These are phyloP conservation scores for Smittium culicis DNA, from an alignment of 371 early-diverging fungal genomes.

Conservation along the genomic window DNA sequence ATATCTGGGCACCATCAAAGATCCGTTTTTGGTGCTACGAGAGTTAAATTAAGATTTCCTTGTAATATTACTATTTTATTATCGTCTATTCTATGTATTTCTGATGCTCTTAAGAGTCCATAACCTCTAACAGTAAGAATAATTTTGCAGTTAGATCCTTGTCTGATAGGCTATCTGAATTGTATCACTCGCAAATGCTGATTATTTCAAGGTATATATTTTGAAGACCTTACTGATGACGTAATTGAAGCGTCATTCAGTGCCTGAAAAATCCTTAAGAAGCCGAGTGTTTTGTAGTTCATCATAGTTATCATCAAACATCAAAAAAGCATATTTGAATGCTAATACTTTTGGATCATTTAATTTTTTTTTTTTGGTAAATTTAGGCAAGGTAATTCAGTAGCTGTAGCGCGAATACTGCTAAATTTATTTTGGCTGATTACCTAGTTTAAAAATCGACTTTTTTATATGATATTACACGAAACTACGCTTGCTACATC, in stretches of 20 bases:
- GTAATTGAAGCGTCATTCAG: neutral
- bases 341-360: neutral
- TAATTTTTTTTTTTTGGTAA: neutral
- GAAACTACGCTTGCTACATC: neutral
- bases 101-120: neutral
- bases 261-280: neutral
- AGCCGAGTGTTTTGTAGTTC: neutral
- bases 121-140: neutral
- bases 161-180: neutral
- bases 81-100: constrained; percentile 4
- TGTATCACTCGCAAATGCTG: no score
- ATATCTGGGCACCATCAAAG: neutral
- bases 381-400: neutral
- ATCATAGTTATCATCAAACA: neutral
- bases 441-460: neutral
- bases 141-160: neutral
- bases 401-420: neutral
- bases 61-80: neutral
- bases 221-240: neutral
- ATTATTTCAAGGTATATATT: neutral
- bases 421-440: neutral
- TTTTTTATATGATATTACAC: neutral
- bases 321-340: neutral
- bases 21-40: neutral
- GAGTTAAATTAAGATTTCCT: neutral